phyloP scores from a whole-genome alignment of 441 rosid genomes.

The Rhodomyrtus psidioides region DNA sequence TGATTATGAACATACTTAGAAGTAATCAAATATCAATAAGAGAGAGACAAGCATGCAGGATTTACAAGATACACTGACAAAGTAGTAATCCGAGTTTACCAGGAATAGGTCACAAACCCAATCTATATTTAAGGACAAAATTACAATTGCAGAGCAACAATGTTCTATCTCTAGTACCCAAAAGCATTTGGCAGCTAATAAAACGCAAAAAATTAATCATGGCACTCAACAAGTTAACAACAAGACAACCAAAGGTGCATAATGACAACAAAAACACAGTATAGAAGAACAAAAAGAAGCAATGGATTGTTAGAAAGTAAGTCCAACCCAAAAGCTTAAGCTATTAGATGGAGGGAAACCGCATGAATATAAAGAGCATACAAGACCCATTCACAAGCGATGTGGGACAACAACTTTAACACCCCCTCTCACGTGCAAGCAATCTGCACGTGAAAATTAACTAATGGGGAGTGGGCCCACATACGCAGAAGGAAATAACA shows the following conservation, averaged over 20 bases:
- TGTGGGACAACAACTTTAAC: too few relatives aligned
- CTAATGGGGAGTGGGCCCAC: too few relatives aligned
- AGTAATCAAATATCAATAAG: not conserved
- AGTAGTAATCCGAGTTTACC: not conserved
- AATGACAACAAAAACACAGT: not conserved
- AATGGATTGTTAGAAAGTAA: too few relatives aligned
- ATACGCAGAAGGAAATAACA: too few relatives aligned
- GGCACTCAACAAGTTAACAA: not conserved
- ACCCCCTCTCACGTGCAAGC: too few relatives aligned
- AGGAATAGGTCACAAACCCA: not conserved
- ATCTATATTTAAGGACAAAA: not conserved
- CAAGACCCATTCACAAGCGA: too few relatives aligned
- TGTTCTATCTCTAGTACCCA: not conserved
- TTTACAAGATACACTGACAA: not conserved
- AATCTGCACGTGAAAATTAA: too few relatives aligned
- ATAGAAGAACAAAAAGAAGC: not conserved
- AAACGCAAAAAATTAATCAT: not conserved
- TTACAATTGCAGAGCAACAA: not conserved
- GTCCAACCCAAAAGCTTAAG: too few relatives aligned
- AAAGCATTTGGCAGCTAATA: not conserved
- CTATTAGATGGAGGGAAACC: too few relatives aligned
- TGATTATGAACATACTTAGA: not conserved
- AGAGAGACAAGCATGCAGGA: not conserved
- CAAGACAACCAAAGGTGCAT: not conserved
- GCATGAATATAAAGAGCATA: too few relatives aligned